Evolutionary conservation across 306 rosid genomes (phyloP), one percentile per base, ranked within the genome.

Genomic region (Vigna hirtella): DNA sequence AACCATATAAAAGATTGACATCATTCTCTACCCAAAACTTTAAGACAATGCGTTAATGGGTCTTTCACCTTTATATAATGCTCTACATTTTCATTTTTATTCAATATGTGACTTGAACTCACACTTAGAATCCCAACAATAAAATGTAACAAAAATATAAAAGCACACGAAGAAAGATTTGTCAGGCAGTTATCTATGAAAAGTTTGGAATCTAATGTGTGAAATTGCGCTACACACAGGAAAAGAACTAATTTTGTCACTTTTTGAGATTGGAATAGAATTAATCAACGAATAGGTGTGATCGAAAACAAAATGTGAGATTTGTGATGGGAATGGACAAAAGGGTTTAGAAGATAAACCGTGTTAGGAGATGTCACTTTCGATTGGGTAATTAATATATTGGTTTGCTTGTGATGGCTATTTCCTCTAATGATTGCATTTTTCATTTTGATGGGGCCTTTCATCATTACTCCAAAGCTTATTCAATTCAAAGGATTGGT

Each of bases 351-450:
- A 15, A 50, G 30, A 73, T 28, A 43, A 55, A 48, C 57, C 30
- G 3, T 58, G 55, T 20, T 47, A 48, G 20, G 80, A 67, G 76
- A 66, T 56, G 80, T 82, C 70, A 38, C 55, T 77, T 77, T 71
- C 22, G 26, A 18, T 52, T 52, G 71, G 12, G 47, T 66, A 14
- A 70, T 28, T 51, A 70, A 48, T 63, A 8, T 82, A 8, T 82
- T 65, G 72, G 66, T 71, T 77, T 71, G 63, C 85, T 77, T 82
- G 64, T 56, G 62, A 47, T 67, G 26, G 26, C 42, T 71, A 12
- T 82, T 57, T 24, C 70, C 78, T 65, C 18, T 64, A 24, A n/a
- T 24, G 66, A 65, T 66, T 63, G 56, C 62, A 18, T 24, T 68
- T 24, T 43, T 20, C 28, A 13, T 14, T 47, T 22, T 67, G 7